Base-by-base conservation (phyloP, 2,329 filamentous ascomycete genomes). In the Fusarium pilosicola region DNA sequence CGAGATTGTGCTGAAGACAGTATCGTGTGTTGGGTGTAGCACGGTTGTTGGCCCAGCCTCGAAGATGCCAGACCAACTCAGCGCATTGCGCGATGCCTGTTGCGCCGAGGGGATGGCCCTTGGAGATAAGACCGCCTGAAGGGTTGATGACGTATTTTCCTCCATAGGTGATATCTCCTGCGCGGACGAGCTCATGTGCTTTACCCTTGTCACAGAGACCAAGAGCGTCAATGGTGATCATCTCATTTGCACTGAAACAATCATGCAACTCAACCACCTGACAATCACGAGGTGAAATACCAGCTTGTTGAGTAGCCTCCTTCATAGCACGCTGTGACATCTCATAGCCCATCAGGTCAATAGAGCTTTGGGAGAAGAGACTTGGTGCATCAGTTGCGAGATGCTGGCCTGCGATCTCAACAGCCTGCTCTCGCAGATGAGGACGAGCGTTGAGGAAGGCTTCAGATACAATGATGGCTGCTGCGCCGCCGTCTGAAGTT, bases 41-140 rank as follows among this genome's bases (percentile, higher is more conserved):
- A 45, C 96, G 89, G 86, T 98, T 98, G 84, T 96, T 97, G 26
- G 96, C 96, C 96, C 96, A 98, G 18, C 96, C 96, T 74, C 96
- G 90, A 77, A 98, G 87, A 80, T 98, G 96, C 96, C 96, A 98
- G 34, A 97, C 93, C 18, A 98, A 86, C 85, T 98, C 96, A 10
- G 96, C 94, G 80, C 95, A 98, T 85, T 98, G 96, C 18, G 96
- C 96, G 59, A 98, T 88, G n/a, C 96, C 96, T 1, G 94, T 97
- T 0, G 96, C 96, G 39, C 96, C 96, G 8, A 98, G 90, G 1
- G 96, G 96, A 82, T 98, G 96, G 45, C 96, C 96, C 86, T 98
- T 98, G 72, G 93, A 96, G 79, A 98, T 98, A 64, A 98, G 89
- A 3, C 96, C 96, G 48, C 96, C 96, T 1, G 94, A 97, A 3